Evolutionary conservation across 129 eudicot species (phyloP), one percentile per base, ranked within the genome.

Genomic region (Artemisia argyi): DNA sequence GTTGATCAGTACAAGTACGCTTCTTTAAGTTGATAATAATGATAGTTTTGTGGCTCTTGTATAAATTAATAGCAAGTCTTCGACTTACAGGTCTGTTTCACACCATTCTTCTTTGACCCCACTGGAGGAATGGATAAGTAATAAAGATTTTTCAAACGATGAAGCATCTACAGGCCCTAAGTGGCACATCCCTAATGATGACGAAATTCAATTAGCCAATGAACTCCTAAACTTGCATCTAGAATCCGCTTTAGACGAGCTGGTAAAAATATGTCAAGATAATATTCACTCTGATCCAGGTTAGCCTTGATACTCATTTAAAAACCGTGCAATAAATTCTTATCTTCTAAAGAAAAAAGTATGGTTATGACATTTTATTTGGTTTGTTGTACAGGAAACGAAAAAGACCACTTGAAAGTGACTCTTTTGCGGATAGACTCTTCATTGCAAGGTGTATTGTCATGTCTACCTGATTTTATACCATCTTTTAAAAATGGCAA

Each of bases 331-430:
- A 7, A 39, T 39, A 39, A 39, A 7, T 39, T 7, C 9, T 39
- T 39, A 6, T 39, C 44, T 7, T 39, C 44, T 6, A 39, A 7
- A 39, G 44, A 39, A 7, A 39, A 39, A 39, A 0, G 44, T 39
- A 7, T 7, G 44, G 10, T 39, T 28, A 61, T 50, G 61, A 61
- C 54, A 47, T 51, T 18, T 35, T 19, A 35, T 73, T 30, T n/a
- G n/a, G n/a, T n/a, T 55, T 73, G 51, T 49, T 83, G 65, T 4
- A 67, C 87, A 95, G 97, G 99, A 72, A 87, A 75, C 52, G 88
- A 95, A 83, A 95, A 95, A 85, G 97, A 95, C 53, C 96, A 95
- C 89, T 83, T 95, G 79, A 95, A 95, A 83, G 99, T 95, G 84
- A 88, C 99, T 61, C 96, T 95, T 73, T 77, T 95, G 69, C 97